Base-by-base conservation (phyloP, 768 basidiomycete species). In the Podaxis sp. region DNA sequence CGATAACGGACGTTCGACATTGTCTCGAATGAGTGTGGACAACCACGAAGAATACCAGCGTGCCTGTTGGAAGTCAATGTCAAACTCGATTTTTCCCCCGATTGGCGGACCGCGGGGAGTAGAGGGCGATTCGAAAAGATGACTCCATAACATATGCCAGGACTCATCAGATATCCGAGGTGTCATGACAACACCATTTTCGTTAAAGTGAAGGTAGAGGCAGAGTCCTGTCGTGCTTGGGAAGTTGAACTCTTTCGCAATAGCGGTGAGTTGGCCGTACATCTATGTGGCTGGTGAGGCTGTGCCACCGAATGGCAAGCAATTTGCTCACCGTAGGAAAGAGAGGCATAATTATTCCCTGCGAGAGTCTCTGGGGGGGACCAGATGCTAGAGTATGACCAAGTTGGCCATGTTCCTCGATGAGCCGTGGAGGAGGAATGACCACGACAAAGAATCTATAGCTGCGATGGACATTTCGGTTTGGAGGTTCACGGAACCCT, bases 51-150 rank as follows among this genome's bases (percentile, higher is more conserved):
- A 76, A 67, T 87, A 91, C 94, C 94, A 96, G 29, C 85, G 81
- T 17, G 94, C 94, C 64, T 85, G 82, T 38, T 79, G 77, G 51
- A 83, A 63, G 75, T 96, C 94, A 51, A 96, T 83, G 73, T 96
- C 94, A 71, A 96, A 94, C 74, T 96, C 93, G 29, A 96, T 82
- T 29, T 83, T 86, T 4, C 91, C 94, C 49, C 84, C 80, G 61
- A 96, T 87, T 0, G 91, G 87, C 19, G 83, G 69, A 25, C 70
- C 66, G 38, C 63, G 76, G 64, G 47, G 69, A 65, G 3, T 72
- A 24, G 76, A 72, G 41, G 79, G 65, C 24, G 19, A 24, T 36
- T 87, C 83, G 47, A 85, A 79, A 63, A 85, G 75, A 69, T 87
- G 83, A 41, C 75, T 76, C 88, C 90, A 94, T 2, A 94, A 77